A percentile compares a stretch with the other conserved stretches of the same genome.
These are phyloP conservation scores for Globisporangium nunn DNA, from an alignment of 352 stramenopile species.

Conservation along the genomic window DNA sequence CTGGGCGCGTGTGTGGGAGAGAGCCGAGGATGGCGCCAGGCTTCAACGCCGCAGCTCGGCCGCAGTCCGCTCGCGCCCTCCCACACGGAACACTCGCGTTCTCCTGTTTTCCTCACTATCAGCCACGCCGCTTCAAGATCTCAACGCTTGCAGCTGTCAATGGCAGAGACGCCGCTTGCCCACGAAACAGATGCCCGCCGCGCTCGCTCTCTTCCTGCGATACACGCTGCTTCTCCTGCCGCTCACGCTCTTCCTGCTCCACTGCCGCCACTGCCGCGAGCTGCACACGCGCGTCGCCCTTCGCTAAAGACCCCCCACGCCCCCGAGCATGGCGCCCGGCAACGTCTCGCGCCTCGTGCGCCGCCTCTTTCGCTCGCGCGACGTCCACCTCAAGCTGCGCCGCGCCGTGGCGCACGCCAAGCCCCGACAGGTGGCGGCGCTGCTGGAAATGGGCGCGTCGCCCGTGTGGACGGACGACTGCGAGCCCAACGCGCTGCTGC, in stretches of 20 bases:
- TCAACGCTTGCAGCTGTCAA: no score
- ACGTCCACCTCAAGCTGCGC: conserved; percentile 44
- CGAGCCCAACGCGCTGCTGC: conserved; percentile 50
- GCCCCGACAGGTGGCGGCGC: conserved; percentile 32
- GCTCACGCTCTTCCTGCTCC: not conserved
- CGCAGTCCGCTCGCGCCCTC: no score
- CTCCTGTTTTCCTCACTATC: no score
- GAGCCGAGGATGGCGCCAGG: no score
- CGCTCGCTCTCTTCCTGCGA: not conserved
- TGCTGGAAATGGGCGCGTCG: conserved; percentile 51
- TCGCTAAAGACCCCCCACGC: not conserved
- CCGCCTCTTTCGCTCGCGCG: conserved; percentile 27
- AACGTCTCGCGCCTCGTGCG: conserved; percentile 39
- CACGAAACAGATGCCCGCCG: no score
- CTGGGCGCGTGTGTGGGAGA: no score
- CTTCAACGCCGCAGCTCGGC: no score
- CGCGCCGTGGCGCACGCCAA: conserved; percentile 45
- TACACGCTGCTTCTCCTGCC: not conserved
- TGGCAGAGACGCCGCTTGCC: no score
- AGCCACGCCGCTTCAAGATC: no score
- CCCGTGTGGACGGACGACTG: conserved; percentile 36
- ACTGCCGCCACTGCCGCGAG: not conserved
- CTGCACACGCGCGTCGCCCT: conserved; percentile 1
- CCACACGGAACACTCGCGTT: no score
- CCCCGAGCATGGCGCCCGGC: not conserved